Evolutionary conservation across 257 asterid genomes (phyloP).

Genomic region (Knoxia roxburghii): DNA sequence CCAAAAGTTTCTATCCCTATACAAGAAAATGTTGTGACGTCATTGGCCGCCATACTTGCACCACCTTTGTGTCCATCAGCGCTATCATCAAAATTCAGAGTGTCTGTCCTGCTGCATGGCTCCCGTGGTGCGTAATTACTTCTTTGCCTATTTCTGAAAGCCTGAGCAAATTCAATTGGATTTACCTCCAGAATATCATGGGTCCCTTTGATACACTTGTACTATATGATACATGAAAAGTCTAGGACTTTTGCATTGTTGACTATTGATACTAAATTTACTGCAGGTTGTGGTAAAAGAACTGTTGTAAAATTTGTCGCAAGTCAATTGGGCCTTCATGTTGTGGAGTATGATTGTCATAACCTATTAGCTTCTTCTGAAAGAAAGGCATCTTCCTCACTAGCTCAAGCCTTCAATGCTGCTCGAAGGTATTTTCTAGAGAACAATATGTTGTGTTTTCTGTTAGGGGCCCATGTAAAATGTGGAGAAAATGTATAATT

Average conservation of each 20-base stretch:
- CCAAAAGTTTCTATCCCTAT: conserved; percentile 41
- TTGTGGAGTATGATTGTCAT: conserved; percentile 88
- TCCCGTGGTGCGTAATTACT: conserved; percentile 50
- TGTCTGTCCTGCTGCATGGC: conserved; percentile 75
- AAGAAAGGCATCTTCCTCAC: conserved; percentile 68
- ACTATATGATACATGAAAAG: neutral
- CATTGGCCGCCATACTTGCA: conserved; percentile 68
- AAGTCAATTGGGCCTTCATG: conserved; percentile 79
- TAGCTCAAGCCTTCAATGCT: conserved; percentile 74
- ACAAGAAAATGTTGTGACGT: conserved; percentile 55
- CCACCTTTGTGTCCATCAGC: conserved; percentile 85
- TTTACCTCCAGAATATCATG: too few species aligned
- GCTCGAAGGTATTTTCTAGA: conserved; percentile 63
- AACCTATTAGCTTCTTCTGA: conserved; percentile 72
- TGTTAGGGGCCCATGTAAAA: neutral
- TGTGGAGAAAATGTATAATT: neutral
- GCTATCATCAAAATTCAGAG: conserved; percentile 78
- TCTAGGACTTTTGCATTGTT: neutral
- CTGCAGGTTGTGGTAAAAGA: conserved; percentile 89
- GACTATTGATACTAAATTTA: conserved; percentile 21
- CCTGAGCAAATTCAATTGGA: neutral
- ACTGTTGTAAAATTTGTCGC: conserved; percentile 79
- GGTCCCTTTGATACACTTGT: neutral
- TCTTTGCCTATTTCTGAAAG: neutral
- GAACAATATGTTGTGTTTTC: neutral